A percentile compares a stretch with the other conserved stretches of the same genome.
Evolutionary conservation across 2,329 filamentous ascomycete genomes (phyloP).

Genomic region (Cladophialophora yegresii): DNA sequence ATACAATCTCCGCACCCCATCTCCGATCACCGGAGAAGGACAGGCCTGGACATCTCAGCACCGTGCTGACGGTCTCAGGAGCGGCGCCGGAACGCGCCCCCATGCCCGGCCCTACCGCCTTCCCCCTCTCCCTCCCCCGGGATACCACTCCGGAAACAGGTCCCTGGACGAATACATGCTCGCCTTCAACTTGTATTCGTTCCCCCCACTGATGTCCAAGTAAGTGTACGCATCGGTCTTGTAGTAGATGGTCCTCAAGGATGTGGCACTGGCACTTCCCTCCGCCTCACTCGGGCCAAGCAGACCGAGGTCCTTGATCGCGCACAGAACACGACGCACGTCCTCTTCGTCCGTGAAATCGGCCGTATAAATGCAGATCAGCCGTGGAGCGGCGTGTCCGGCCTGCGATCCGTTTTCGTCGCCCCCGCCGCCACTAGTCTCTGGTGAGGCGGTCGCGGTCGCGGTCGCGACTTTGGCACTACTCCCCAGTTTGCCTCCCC

Average conservation of each 20-base stretch:
- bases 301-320: slow-evolving; percentile 64
- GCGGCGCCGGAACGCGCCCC: background rate
- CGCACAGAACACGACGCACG: slow-evolving; percentile 66
- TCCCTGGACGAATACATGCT: slow-evolving; percentile 48
- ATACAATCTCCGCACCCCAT: background rate
- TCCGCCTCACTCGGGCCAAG: slow-evolving; percentile 40
- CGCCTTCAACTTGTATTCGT: slow-evolving; percentile 64
- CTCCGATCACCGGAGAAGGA: background rate
- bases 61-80: background rate
- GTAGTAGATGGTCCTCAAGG: slow-evolving; percentile 66
- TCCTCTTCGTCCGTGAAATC: slow-evolving; percentile 72
- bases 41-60: background rate
- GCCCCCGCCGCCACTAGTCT: slow-evolving; percentile 30
- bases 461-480: slow-evolving; percentile 71
- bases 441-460: slow-evolving; percentile 33
- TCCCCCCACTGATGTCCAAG: slow-evolving; percentile 62
- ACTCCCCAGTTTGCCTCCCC: slow-evolving; percentile 68
- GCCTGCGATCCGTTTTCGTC: too few species aligned
- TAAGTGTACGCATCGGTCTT: slow-evolving; percentile 74
- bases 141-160: slow-evolving; percentile 39
- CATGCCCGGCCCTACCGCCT: background rate
- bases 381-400: slow-evolving; percentile 44
- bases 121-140: background rate
- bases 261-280: background rate
- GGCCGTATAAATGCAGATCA: slow-evolving; percentile 77